Evolutionary conservation across 768 basidiomycete genomes (phyloP).

Genomic region (Leccinum truebloodii): DNA sequence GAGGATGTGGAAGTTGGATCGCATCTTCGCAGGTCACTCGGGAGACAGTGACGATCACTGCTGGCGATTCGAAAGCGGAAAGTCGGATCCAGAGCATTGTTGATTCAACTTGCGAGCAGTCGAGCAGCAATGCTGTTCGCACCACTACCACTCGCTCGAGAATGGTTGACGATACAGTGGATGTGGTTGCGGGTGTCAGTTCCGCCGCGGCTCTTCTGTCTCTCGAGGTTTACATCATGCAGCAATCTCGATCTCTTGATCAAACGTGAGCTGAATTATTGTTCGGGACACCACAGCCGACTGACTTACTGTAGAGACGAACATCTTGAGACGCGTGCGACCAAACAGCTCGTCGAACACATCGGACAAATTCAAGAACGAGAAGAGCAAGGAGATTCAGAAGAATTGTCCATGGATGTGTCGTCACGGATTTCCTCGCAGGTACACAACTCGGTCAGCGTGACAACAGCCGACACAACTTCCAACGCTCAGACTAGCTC

Average conservation of each 20-base stretch:
- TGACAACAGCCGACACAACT: not conserved
- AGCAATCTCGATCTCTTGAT: not conserved
- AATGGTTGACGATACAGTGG: not conserved
- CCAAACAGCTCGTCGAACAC: not conserved
- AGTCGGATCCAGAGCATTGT: not conserved
- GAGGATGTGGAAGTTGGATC: not conserved
- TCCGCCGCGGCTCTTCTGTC: not conserved
- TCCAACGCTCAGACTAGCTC: not conserved
- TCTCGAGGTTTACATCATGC: not conserved
- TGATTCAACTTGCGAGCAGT: not conserved
- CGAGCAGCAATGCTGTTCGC: not conserved
- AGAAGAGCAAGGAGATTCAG: not conserved
- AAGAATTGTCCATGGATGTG: not conserved
- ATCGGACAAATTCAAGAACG: not conserved
- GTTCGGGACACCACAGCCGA: not conserved
- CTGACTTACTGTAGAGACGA: constrained; percentile 1
- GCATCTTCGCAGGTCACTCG: not conserved
- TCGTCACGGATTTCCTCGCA: not conserved
- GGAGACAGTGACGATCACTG: not conserved
- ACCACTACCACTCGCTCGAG: not conserved
- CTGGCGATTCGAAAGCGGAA: not conserved
- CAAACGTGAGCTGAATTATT: not conserved
- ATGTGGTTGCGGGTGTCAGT: not conserved
- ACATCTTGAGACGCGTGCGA: not conserved
- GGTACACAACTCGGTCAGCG: not conserved